These are phyloP conservation scores for Penicillium sumatraense DNA, from an alignment of 2,329 filamentous ascomycete species.

Conservation along the genomic window DNA sequence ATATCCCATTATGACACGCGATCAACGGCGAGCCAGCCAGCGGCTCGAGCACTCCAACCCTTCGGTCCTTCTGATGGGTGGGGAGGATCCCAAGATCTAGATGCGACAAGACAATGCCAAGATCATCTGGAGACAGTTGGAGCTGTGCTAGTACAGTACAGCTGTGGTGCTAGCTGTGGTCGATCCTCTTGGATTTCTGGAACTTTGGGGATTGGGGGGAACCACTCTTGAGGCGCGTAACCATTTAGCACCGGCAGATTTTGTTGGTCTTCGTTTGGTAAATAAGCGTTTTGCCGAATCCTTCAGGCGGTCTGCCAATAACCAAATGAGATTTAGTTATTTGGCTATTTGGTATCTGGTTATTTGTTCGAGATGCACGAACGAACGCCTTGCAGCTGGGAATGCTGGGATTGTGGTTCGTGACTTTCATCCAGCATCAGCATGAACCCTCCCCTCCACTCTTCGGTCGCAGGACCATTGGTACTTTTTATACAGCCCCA, in stretches of 20 bases:
- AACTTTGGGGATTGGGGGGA: constrained; percentile 24
- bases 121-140: constrained; percentile 2
- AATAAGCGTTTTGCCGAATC: constrained; percentile 25
- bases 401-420: background rate
- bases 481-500: background rate
- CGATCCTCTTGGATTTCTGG: background rate
- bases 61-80: constrained; percentile 22
- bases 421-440: too few species aligned
- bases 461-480: background rate
- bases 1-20: constrained; percentile 39
- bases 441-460: too few species aligned
- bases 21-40: background rate
- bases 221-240: constrained; percentile 28
- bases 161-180: constrained; percentile 2
- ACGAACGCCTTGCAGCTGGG: background rate
- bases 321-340: background rate
- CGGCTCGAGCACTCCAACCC: background rate
- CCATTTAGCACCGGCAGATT: constrained; percentile 14
- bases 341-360: background rate
- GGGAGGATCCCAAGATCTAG: constrained; percentile 8
- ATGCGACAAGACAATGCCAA: background rate
- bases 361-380: background rate
- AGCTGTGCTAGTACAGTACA: too few species aligned
- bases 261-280: constrained; percentile 2
- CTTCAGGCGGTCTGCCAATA: constrained; percentile 11